Conservation (phyloP, 2,329 filamentous ascomycete genomes). For the Pyricularia sp. region DNA sequence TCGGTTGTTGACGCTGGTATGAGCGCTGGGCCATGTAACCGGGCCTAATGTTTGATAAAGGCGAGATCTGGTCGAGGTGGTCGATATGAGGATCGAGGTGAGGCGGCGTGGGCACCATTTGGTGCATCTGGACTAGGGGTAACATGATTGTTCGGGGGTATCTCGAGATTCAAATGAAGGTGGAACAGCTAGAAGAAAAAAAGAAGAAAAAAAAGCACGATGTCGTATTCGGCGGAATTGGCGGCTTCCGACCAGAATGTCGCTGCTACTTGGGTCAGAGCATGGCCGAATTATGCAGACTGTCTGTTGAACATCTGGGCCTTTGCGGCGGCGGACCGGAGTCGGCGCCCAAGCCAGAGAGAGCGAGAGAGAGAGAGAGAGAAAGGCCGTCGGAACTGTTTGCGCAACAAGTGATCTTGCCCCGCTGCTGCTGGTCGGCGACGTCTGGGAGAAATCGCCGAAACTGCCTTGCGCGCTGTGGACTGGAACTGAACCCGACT, state of each 20-base stretch:
- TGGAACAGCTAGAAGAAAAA: not conserved
- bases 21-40: conserved; percentile 16
- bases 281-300: conserved; percentile 25
- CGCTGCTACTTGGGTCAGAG: conserved; percentile 30
- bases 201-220: not conserved
- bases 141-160: conserved; percentile 26
- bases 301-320: conserved; percentile 29
- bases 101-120: conserved; percentile 29
- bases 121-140: conserved; percentile 42
- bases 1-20: conserved; percentile 6
- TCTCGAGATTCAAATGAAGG: not conserved
- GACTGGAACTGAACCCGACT: not conserved
- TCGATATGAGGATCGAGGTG: conserved; percentile 31
- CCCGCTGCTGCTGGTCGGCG: not conserved
- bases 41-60: conserved; percentile 12
- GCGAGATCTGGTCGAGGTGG: conserved; percentile 19
- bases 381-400: not conserved
- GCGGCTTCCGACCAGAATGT: conserved; percentile 13
- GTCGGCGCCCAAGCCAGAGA: conserved; percentile 6
- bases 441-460: not conserved
- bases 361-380: not conserved
- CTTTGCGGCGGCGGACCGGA: conserved; percentile 6
- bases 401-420: not conserved
- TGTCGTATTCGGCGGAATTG: not conserved
- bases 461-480: not conserved